phyloP scores from a whole-genome alignment of 2,329 filamentous ascomycete species.

The Tolypocladium cylindrosporum region DNA sequence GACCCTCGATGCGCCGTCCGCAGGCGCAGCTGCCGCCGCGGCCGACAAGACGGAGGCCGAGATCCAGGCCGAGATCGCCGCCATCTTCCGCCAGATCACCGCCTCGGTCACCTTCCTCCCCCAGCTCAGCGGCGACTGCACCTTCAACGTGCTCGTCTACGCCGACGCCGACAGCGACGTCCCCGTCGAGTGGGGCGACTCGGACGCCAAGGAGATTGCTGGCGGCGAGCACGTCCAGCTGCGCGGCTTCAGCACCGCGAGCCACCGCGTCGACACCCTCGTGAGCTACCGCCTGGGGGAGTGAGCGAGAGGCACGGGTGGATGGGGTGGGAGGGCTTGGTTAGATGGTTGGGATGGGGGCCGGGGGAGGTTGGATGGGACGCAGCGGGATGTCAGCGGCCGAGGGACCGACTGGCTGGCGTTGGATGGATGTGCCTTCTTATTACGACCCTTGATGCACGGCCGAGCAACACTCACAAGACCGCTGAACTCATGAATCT shows the following conservation, averaged over 20 bases:
- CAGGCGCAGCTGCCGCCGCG: slow-evolving; percentile 13
- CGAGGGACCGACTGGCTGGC: background rate
- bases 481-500: background rate
- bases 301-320: slow-evolving; percentile 3
- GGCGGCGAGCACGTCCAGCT: slow-evolving; percentile 93
- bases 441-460: background rate
- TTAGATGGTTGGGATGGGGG: background rate
- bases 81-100: slow-evolving; percentile 95
- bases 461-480: background rate
- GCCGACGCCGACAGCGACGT: slow-evolving; percentile 95
- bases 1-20: slow-evolving; percentile 14
- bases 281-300: slow-evolving; percentile 74
- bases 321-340: background rate
- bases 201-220: slow-evolving; percentile 91
- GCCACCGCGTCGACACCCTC: slow-evolving; percentile 86
- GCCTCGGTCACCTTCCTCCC: slow-evolving; percentile 95
- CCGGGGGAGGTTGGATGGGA: background rate
- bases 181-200: slow-evolving; percentile 96
- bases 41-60: slow-evolving; percentile 80
- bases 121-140: slow-evolving; percentile 82
- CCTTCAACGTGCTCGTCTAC: slow-evolving; percentile 97
- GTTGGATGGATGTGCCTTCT: background rate
- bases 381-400: background rate
- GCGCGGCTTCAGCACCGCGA: slow-evolving; percentile 90
- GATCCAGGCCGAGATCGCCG: slow-evolving; percentile 92